phyloP scores from a whole-genome alignment of 2,329 filamentous ascomycete genomes.

The Fusarium sarcochroum region DNA sequence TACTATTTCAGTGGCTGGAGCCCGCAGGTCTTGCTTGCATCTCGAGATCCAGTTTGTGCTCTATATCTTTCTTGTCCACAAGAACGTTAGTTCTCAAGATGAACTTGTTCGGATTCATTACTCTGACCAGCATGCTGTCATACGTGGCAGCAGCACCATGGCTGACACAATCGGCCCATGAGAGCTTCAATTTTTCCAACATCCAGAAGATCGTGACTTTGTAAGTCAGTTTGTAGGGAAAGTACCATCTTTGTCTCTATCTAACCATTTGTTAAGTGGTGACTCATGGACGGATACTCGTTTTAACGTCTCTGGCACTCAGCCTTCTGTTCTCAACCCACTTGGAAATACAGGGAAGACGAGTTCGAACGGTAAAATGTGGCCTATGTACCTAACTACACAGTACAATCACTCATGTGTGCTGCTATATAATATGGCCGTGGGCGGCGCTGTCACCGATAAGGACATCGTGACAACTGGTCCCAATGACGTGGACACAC shows the following conservation, averaged over 20 bases:
- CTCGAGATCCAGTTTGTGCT: not conserved
- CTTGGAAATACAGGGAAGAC: constrained; percentile 21
- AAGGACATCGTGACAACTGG: constrained; percentile 16
- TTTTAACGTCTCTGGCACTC: constrained; percentile 3
- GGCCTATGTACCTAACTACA: constrained; percentile 16
- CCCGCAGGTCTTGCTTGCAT: not conserved
- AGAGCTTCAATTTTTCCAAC: not conserved
- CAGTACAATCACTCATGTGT: constrained; percentile 13
- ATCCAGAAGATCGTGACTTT: not conserved
- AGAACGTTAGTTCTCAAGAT: not conserved
- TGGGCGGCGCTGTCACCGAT: constrained; percentile 23
- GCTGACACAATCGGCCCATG: not conserved
- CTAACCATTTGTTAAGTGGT: constrained; percentile 3
- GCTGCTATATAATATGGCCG: constrained; percentile 19
- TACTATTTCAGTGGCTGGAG: not conserved
- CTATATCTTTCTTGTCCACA: not conserved
- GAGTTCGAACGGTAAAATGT: constrained; percentile 28
- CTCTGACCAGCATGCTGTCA: not conserved
- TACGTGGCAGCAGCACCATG: not conserved
- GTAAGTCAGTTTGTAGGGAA: not conserved
- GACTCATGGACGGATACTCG: constrained; percentile 29
- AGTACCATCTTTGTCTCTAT: not conserved
- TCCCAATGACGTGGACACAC: constrained; percentile 6
- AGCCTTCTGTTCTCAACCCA: not conserved
- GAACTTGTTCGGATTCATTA: not conserved